Conservation (phyloP, 352 stramenopile genomes). For the Plasmopara viticola region DNA sequence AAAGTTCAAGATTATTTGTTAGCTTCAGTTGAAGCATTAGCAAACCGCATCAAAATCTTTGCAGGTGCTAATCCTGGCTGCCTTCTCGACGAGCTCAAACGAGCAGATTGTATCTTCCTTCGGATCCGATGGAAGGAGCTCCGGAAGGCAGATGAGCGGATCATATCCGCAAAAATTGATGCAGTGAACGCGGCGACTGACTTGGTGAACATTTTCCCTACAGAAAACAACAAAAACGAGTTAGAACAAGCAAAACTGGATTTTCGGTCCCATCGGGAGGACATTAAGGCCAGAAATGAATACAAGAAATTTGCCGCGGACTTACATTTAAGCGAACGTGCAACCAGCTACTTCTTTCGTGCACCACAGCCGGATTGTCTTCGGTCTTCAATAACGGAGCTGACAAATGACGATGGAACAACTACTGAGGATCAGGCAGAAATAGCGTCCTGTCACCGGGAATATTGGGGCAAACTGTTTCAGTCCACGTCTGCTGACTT, state of each 20-base stretch:
- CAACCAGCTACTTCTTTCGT: constrained; percentile 12
- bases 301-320: constrained; percentile 14
- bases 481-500: constrained; percentile 5
- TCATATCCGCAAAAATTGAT: no score
- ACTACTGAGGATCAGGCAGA: constrained; percentile 1
- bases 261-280: not conserved
- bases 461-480: constrained; percentile 4
- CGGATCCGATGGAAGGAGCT: constrained; percentile 2
- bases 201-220: not conserved
- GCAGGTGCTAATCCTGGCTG: constrained; percentile 7
- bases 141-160: not conserved
- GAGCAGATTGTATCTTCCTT: constrained; percentile 10
- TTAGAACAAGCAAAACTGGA: constrained; percentile 1
- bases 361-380: constrained; percentile 5
- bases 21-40: not conserved
- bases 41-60: constrained; percentile 4
- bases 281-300: constrained; percentile 5
- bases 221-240: not conserved
- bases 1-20: not conserved
- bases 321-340: constrained; percentile 8
- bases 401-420: constrained; percentile 1
- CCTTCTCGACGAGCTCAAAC: constrained; percentile 14
- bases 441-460: constrained; percentile 1
- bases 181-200: constrained; percentile 3
- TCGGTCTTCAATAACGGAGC: constrained; percentile 1